These are phyloP conservation scores for Mortierella sp. DNA, from an alignment of 371 early-diverging fungal species.

Conservation along the genomic window DNA sequence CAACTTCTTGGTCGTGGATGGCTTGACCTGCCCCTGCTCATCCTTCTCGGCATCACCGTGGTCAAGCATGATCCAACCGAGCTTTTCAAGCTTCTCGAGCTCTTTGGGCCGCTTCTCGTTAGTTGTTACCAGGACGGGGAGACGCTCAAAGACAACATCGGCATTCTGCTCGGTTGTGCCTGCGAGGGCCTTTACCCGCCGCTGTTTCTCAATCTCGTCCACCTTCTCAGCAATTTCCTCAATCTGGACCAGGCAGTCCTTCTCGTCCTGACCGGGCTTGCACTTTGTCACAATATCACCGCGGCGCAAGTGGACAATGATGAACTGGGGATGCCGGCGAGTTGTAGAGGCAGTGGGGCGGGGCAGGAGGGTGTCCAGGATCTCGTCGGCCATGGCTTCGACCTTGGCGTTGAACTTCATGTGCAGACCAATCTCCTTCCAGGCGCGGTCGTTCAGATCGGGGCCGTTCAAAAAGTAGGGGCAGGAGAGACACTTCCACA, in stretches of 20 bases:
- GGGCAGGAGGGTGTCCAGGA: constrained; percentile 30
- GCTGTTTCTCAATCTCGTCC: constrained; percentile 37
- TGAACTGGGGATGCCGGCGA: constrained; percentile 49
- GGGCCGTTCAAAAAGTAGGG: constrained; percentile 38
- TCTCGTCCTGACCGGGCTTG: constrained; percentile 33
- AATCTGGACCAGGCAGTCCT: constrained; percentile 50
- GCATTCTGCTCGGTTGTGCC: not conserved
- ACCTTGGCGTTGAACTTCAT: constrained; percentile 30
- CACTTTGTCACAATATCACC: constrained; percentile 54
- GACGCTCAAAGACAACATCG: constrained; percentile 21
- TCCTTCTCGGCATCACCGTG: constrained; percentile 39
- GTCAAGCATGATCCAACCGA: constrained; percentile 49
- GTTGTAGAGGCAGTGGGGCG: not conserved
- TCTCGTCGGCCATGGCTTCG: constrained; percentile 37
- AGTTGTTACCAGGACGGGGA: constrained; percentile 47
- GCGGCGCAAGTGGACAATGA: constrained; percentile 45
- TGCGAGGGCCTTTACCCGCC: constrained; percentile 22
- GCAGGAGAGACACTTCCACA: constrained; percentile 48
- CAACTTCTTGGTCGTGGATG: constrained; percentile 27
- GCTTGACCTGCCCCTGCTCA: constrained; percentile 13
- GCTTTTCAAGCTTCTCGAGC: constrained; percentile 36
- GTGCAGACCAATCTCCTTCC: constrained; percentile 45
- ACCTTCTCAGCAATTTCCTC: constrained; percentile 51
- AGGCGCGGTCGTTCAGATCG: constrained; percentile 20
- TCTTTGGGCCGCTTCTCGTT: constrained; percentile 48